Percentiles rank a stretch among this genome's conserved stretches.
Conservation (phyloP, 2,329 filamentous ascomycete species). For the Ophiosphaerella narmari region DNA sequence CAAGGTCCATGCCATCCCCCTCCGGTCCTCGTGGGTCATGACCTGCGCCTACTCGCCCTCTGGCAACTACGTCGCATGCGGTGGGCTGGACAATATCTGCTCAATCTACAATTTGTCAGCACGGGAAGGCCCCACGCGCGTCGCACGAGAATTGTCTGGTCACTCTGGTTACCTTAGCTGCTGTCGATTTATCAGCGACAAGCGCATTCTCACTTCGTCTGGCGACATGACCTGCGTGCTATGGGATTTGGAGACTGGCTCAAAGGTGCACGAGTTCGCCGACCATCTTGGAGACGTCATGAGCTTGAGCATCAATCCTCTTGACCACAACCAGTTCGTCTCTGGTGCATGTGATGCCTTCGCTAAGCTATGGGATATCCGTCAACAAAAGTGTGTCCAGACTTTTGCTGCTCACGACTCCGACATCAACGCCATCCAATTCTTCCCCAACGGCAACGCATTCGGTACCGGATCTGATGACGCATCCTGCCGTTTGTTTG, state of each 20-base stretch:
- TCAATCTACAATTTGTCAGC: constrained; percentile 99
- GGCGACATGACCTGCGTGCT: constrained; percentile 99
- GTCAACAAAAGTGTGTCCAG: constrained; percentile 96
- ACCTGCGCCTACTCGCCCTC: constrained; percentile 98
- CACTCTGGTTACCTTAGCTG: constrained; percentile 97
- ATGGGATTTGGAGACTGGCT: constrained; percentile 98
- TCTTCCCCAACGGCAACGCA: constrained; percentile 98
- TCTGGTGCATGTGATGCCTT: constrained; percentile 99
- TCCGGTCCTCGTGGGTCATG: constrained; percentile 99
- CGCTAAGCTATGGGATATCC: constrained; percentile 98
- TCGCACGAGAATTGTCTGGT: constrained; percentile 92
- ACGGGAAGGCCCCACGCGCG: constrained; percentile 93
- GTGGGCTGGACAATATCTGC: constrained; percentile 99
- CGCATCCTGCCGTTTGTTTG: constrained; percentile 94
- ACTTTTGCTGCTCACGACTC: constrained; percentile 98
- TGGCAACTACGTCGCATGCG: constrained; percentile 97
- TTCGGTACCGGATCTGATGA: constrained; percentile 98
- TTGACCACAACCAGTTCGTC: constrained; percentile 98
- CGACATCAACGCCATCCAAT: constrained; percentile 99
- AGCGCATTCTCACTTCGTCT: constrained; percentile 95
- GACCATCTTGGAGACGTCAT: constrained; percentile 98
- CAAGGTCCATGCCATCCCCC: constrained; percentile 97
- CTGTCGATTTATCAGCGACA: constrained; percentile 98
- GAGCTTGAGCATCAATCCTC: constrained; percentile 99
- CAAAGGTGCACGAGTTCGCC: constrained; percentile 96